phyloP scores from a whole-genome alignment of 2,329 filamentous ascomycete species.

The Elsinoe ampelina region DNA sequence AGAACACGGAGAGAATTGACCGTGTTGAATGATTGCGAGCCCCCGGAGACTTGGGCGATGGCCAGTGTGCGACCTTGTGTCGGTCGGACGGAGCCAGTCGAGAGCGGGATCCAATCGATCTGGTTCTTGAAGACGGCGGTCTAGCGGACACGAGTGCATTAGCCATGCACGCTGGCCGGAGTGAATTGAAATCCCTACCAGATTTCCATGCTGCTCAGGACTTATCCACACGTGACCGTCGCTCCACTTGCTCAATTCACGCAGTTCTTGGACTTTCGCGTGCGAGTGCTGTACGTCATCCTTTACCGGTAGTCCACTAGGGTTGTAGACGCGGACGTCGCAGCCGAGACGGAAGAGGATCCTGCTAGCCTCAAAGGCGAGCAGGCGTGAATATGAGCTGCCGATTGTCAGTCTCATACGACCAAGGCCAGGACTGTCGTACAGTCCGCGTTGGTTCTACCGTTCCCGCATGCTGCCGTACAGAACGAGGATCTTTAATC shows the following conservation, averaged over 20 bases:
- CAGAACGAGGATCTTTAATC: conserved; percentile 47
- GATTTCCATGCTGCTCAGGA: conserved; percentile 57
- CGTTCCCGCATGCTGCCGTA: too few species aligned
- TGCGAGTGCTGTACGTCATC: conserved; percentile 52
- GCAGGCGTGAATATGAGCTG: conserved; percentile 51
- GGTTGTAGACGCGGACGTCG: conserved; percentile 56
- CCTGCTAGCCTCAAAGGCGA: conserved; percentile 51
- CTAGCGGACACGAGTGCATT: not conserved
- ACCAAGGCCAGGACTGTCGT: conserved; percentile 46
- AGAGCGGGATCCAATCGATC: conserved; percentile 61
- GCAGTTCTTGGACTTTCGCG: conserved; percentile 53
- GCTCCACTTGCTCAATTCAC: conserved; percentile 53
- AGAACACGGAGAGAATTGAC: conserved; percentile 57
- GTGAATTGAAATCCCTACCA: conserved; percentile 22
- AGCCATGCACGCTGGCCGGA: too few species aligned
- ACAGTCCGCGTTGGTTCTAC: conserved; percentile 28
- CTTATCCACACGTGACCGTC: conserved; percentile 59
- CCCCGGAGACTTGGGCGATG: conserved; percentile 54
- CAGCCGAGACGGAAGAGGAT: conserved; percentile 57
- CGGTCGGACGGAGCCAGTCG: conserved; percentile 51
- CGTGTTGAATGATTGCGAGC: conserved; percentile 58
- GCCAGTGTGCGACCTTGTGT: conserved; percentile 57
- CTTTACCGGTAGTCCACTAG: conserved; percentile 50
- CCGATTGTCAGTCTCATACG: conserved; percentile 19
- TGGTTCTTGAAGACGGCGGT: conserved; percentile 61